These are phyloP conservation scores for Fusarium sp. DNA, from an alignment of 2,329 filamentous ascomycete genomes.

Conservation along the genomic window DNA sequence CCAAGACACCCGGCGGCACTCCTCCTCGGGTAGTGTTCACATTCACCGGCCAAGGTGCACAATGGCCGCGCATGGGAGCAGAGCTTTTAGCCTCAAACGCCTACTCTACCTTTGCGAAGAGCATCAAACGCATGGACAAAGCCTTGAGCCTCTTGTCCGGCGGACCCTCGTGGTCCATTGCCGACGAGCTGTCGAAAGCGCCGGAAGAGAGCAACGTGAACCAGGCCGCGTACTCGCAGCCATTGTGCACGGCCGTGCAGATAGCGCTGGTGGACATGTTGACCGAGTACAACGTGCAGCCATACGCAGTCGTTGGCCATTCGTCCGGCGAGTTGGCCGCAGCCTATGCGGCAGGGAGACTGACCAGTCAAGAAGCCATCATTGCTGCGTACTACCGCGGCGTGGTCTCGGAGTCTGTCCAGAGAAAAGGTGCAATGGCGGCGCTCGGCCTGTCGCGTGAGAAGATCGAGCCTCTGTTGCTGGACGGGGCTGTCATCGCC, in stretches of 20 bases:
- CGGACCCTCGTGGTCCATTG: slow-evolving; percentile 38
- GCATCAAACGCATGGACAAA: slow-evolving; percentile 2
- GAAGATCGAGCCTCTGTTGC: slow-evolving; percentile 42
- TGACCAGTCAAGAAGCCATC: slow-evolving; percentile 55
- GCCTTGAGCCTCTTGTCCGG: not conserved
- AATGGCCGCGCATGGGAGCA: slow-evolving; percentile 51
- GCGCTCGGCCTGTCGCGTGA: slow-evolving; percentile 53
- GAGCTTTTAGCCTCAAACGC: slow-evolving; percentile 2
- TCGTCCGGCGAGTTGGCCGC: slow-evolving; percentile 60
- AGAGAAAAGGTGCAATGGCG: slow-evolving; percentile 52
- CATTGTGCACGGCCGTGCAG: slow-evolving; percentile 59
- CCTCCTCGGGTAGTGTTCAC: slow-evolving; percentile 29
- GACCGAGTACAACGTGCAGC: slow-evolving; percentile 47
- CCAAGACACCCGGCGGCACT: not conserved
- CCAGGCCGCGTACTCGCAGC: slow-evolving; percentile 49
- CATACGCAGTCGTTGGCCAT: slow-evolving; percentile 56
- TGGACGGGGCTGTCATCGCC: slow-evolving; percentile 48
- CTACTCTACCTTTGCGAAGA: slow-evolving; percentile 1
- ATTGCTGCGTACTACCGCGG: slow-evolving; percentile 57
- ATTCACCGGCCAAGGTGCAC: slow-evolving; percentile 54
- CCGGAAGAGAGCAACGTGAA: slow-evolving; percentile 47
- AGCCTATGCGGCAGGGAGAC: slow-evolving; percentile 55
- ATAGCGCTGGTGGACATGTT: slow-evolving; percentile 58
- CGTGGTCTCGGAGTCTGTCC: slow-evolving; percentile 15
- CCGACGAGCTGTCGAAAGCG: slow-evolving; percentile 38